Evolutionary conservation across 83 land plant species (phyloP), one percentile per base, ranked within the genome.

Genomic region (Picea mariana): DNA sequence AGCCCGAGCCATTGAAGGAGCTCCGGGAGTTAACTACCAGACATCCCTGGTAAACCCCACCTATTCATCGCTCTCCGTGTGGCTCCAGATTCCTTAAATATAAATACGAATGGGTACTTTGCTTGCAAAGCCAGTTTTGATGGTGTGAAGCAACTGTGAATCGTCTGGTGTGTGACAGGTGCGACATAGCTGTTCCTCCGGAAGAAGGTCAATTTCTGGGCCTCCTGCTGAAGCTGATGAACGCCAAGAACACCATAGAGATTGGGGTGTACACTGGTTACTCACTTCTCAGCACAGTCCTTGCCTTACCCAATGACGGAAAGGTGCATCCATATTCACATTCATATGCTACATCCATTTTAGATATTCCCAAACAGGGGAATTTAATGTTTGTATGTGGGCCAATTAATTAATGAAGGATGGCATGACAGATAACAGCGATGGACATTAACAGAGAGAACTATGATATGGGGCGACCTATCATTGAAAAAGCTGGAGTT

Each of bases 381-480:
- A 44, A 44, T 9, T 52, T 11, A 2, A 11, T 12, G 58, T 11
- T 52, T 11, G 58, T 52, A 52, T 11, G 13, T 11, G 58, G 58
- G 58, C 1, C 13, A 52, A 52, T 52, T 52, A 52, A 52, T 52
- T 52, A 2, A 52, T 52, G 58, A 11, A 52, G 12, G 58, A 11
- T 81, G 23, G 7, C 15, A 15, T 8, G 78, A 64, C 87, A 97
- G 99, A 88, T 95, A 8, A 63, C 93, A 75, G 99, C 99, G 27
- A 96, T 97, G 91, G 98, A 97, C 87, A 88, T 95, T 62, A 85
- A 95, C 90, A 82, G 90, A 38, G 89, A 90, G 79, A 92, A 90
- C 81, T 95, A 92, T 81, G 95, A 93, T n/a, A 61, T 95, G 71
- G 99, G 99, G 27, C 77, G 87, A 63, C 98, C 98, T 3, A 73